Percentiles rank a stretch among this genome's conserved stretches.
These are phyloP conservation scores for Populus tomentosa DNA, from an alignment of 441 rosid genomes.

Conservation along the genomic window DNA sequence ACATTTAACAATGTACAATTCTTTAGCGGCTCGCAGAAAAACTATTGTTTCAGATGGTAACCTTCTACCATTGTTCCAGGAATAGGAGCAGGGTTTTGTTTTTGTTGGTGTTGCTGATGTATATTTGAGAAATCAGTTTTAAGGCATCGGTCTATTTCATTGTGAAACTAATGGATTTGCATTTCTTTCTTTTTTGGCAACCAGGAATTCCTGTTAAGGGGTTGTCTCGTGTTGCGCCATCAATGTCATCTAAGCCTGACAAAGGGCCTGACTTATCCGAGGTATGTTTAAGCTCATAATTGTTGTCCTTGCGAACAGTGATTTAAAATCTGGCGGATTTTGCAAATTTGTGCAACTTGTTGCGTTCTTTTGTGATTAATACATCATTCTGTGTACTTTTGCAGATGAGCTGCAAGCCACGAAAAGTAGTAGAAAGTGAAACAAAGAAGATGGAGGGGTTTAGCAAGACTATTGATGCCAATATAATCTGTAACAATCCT, in stretches of 20 bases:
- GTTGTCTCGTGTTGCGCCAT: conserved; percentile 17
- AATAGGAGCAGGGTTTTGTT: background rate
- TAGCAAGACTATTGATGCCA: conserved; percentile 7
- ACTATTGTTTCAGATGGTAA: background rate
- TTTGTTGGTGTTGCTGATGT: background rate
- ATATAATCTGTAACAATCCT: background rate
- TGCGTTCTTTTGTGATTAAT: background rate
- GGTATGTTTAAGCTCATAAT: conserved; percentile 21
- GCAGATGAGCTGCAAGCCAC: conserved; percentile 34
- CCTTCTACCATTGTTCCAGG: background rate
- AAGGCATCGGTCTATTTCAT: background rate
- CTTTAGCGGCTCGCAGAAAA: background rate
- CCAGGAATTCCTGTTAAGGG: background rate
- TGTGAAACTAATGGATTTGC: background rate
- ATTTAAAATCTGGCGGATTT: background rate
- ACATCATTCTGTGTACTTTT: background rate
- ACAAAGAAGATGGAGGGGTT: conserved; percentile 7
- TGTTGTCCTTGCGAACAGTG: no score
- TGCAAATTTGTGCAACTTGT: background rate
- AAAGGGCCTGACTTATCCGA: conserved; percentile 35
- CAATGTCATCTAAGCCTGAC: no score
- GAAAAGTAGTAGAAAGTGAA: conserved; percentile 30
- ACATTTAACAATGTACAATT: background rate
- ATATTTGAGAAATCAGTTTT: background rate
- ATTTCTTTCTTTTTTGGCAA: background rate